Evolutionary conservation across 2,329 filamentous ascomycete species (phyloP).

Genomic region (Microsporum canis): DNA sequence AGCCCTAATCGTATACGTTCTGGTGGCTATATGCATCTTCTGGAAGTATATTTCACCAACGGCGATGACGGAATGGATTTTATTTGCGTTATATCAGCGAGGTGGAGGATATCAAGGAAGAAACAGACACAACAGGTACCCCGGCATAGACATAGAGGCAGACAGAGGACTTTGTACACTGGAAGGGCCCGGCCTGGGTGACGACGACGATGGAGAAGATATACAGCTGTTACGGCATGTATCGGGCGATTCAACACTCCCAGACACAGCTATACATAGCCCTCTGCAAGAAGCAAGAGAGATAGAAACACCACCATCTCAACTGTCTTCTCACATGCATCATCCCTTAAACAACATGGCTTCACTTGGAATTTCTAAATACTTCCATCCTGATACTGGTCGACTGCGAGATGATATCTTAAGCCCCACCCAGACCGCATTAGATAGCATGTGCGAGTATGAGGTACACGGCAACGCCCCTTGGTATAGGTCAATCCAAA

Average conservation of each 20-base stretch:
- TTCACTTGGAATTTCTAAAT: slow-evolving; percentile 11
- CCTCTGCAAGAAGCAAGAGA: not conserved
- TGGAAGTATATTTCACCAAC: not conserved
- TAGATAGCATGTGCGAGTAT: slow-evolving; percentile 6
- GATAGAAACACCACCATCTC: not conserved
- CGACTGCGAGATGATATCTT: slow-evolving; percentile 12
- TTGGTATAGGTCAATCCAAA: not conserved
- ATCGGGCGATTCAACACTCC: not conserved
- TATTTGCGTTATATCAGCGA: slow-evolving; percentile 9
- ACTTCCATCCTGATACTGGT: slow-evolving; percentile 17
- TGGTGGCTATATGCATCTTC: slow-evolving; percentile 10
- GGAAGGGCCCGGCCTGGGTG: slow-evolving; percentile 15
- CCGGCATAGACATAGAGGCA: not conserved
- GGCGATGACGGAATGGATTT: not conserved
- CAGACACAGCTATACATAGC: not conserved
- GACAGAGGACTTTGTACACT: not conserved
- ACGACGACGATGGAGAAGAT: slow-evolving; percentile 12
- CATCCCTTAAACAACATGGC: not conserved
- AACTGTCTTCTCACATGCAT: not conserved
- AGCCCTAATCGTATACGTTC: slow-evolving; percentile 13
- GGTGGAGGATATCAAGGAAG: slow-evolving; percentile 15
- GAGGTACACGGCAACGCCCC: not conserved
- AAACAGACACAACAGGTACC: slow-evolving; percentile 8
- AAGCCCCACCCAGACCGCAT: slow-evolving; percentile 5
- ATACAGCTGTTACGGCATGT: not conserved